Percentiles rank a stretch among this genome's conserved stretches.
Evolutionary conservation across 2,329 filamentous ascomycete genomes (phyloP).

Genomic region (Xylariaceae sp.): DNA sequence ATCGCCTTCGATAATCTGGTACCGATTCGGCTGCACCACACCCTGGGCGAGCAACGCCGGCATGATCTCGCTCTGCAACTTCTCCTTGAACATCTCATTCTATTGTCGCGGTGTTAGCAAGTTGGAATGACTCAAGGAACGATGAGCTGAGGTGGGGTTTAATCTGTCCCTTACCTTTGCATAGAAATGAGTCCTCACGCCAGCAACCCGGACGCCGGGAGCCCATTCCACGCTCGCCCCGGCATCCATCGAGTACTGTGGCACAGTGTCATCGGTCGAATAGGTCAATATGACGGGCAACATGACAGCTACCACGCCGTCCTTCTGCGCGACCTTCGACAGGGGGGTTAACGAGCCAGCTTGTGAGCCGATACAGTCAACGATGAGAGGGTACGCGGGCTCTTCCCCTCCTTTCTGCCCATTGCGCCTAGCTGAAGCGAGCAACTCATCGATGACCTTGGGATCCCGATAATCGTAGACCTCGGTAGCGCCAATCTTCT

Average conservation of each 20-base stretch:
- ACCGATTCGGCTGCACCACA: slow-evolving; percentile 38
- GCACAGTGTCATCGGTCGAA: slow-evolving; percentile 42
- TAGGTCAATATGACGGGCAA: slow-evolving; percentile 56
- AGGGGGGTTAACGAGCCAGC: slow-evolving; percentile 46
- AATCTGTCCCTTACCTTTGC: slow-evolving; percentile 41
- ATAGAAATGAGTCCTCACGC: slow-evolving; percentile 55
- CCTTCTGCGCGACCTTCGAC: slow-evolving; percentile 44
- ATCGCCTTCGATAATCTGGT: slow-evolving; percentile 39
- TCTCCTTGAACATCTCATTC: slow-evolving; percentile 53
- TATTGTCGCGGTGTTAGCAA: slow-evolving; percentile 26
- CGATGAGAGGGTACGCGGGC: slow-evolving; percentile 39
- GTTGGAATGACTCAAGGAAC: not conserved
- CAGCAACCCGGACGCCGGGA: slow-evolving; percentile 47
- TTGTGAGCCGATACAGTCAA: slow-evolving; percentile 55
- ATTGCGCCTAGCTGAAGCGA: slow-evolving; percentile 21
- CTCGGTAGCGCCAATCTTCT: slow-evolving; percentile 41
- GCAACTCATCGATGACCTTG: slow-evolving; percentile 33
- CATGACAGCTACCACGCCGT: slow-evolving; percentile 53
- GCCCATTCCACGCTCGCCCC: slow-evolving; percentile 43
- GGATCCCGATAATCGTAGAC: slow-evolving; percentile 46
- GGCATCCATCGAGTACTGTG: slow-evolving; percentile 53
- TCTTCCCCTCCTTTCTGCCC: slow-evolving; percentile 16
- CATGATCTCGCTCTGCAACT: slow-evolving; percentile 53
- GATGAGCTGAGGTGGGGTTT: too few relatives aligned
- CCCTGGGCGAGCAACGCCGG: slow-evolving; percentile 41